A percentile compares a stretch with the other conserved stretches of the same genome.
Conservation (phyloP, 208 protist species). For the Crithidia fasciculata region DNA sequence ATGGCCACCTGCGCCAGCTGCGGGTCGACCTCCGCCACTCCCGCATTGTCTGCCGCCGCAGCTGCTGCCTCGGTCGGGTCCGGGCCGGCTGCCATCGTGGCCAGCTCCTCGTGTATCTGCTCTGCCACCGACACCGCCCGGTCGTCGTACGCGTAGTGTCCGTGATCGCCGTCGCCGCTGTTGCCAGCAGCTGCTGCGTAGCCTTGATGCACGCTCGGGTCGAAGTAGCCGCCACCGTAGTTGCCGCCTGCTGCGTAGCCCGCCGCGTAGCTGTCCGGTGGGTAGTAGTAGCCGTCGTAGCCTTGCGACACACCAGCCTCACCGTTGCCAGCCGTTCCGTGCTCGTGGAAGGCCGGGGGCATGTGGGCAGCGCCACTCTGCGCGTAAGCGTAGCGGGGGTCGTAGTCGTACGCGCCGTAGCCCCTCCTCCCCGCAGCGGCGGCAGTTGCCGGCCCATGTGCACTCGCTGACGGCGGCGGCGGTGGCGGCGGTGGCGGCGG, state of each 20-base stretch:
- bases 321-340: neutral
- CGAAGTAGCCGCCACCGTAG: neutral
- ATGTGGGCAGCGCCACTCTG: neutral
- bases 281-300: slow-evolving; percentile 7
- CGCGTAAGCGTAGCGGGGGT: neutral
- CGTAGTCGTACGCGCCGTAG: neutral
- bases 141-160: neutral
- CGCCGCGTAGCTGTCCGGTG: neutral
- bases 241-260: neutral
- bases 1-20: neutral
- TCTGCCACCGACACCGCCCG: neutral
- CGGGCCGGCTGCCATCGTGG: neutral
- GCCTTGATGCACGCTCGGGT: neutral
- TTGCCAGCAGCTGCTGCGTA: neutral
- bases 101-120: slow-evolving; percentile 12
- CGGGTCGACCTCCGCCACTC: neutral
- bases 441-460: no score
- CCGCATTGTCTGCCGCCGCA: neutral
- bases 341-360: slow-evolving; percentile 4
- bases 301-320: neutral
- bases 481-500: slow-evolving; percentile 9
- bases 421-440: neutral
- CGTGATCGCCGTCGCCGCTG: neutral
- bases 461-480: neutral
- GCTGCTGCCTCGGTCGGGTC: neutral